These are phyloP conservation scores for Abeoforma whisleri DNA, from an alignment of 78 protist genomes.

Conservation along the genomic window DNA sequence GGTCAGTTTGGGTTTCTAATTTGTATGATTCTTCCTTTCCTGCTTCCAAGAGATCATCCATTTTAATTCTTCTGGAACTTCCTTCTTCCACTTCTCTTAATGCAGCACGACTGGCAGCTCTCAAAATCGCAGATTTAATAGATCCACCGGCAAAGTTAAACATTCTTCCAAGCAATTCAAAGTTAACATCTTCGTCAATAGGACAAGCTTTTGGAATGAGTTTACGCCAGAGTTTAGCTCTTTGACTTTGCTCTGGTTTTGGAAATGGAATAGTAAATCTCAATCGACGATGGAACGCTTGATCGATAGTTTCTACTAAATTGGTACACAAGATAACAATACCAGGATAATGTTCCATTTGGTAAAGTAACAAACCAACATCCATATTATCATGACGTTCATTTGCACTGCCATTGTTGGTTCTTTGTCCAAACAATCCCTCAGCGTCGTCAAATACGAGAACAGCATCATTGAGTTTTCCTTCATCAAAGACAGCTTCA, in stretches of 20 bases:
- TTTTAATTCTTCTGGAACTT: no score
- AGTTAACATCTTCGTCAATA: background rate
- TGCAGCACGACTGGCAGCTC: no score
- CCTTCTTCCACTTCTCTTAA: no score
- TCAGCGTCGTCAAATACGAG: slow-evolving; percentile 56
- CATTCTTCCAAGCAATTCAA: no score
- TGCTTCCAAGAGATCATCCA: no score
- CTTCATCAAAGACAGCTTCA: background rate
- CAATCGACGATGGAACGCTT: slow-evolving; percentile 29
- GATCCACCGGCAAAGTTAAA: no score
- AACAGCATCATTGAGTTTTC: slow-evolving; percentile 43
- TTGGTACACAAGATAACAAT: slow-evolving; percentile 43
- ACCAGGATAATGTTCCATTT: slow-evolving; percentile 52
- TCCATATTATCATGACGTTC: slow-evolving; percentile 28
- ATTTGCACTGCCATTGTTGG: background rate
- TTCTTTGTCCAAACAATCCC: slow-evolving; percentile 41
- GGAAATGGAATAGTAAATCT: background rate
- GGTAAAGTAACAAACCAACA: slow-evolving; percentile 42
- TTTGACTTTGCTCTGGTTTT: background rate
- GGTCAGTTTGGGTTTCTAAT: no score
- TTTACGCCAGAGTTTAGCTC: slow-evolving; percentile 1
- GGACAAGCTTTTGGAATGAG: background rate
- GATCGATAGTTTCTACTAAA: slow-evolving; percentile 23
- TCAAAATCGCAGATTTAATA: no score
- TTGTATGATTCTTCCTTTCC: no score